Percentiles rank a stretch among this genome's conserved stretches.
Evolutionary conservation across 2,329 filamentous ascomycete genomes (phyloP).

Genomic region (Xylariaceae sp.): DNA sequence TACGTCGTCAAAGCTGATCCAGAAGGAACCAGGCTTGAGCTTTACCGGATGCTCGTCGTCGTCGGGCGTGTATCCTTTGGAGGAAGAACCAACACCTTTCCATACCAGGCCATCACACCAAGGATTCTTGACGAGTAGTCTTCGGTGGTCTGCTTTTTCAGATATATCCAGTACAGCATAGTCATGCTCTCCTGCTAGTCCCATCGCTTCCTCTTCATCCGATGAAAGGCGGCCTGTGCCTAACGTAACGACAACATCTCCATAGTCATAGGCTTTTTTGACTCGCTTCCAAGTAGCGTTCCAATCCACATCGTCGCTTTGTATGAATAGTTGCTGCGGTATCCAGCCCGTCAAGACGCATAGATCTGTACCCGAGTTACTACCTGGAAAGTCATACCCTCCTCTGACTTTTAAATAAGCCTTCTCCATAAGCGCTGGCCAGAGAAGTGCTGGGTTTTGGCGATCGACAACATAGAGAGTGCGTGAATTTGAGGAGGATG

Average conservation of each 20-base stretch:
- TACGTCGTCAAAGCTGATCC: slow-evolving; percentile 86
- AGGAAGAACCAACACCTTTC: slow-evolving; percentile 49
- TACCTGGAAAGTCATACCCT: slow-evolving; percentile 96
- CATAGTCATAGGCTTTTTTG: slow-evolving; percentile 66
- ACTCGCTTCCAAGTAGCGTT: slow-evolving; percentile 75
- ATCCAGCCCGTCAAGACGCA: slow-evolving; percentile 96
- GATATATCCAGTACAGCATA: slow-evolving; percentile 87
- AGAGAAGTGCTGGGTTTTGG: slow-evolving; percentile 74
- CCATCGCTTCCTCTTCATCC: slow-evolving; percentile 73
- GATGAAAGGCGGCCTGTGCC: slow-evolving; percentile 80
- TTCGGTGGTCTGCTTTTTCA: slow-evolving; percentile 52
- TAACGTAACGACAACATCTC: slow-evolving; percentile 82
- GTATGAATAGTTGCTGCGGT: slow-evolving; percentile 89
- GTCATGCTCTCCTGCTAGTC: slow-evolving; percentile 85
- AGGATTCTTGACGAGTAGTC: slow-evolving; percentile 88
- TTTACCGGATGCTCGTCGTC: slow-evolving; percentile 23
- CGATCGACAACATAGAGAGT: slow-evolving; percentile 85
- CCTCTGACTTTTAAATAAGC: slow-evolving; percentile 93
- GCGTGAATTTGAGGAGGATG: slow-evolving; percentile 68
- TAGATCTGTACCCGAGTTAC: slow-evolving; percentile 92
- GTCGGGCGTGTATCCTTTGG: slow-evolving; percentile 10
- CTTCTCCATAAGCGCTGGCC: slow-evolving; percentile 92
- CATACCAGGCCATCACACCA: slow-evolving; percentile 82
- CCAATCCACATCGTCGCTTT: slow-evolving; percentile 75
- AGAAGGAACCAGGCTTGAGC: slow-evolving; percentile 71